Conservation (phyloP, 1,284 basidiomycete species). For the Fistulinella cinereoalba region DNA sequence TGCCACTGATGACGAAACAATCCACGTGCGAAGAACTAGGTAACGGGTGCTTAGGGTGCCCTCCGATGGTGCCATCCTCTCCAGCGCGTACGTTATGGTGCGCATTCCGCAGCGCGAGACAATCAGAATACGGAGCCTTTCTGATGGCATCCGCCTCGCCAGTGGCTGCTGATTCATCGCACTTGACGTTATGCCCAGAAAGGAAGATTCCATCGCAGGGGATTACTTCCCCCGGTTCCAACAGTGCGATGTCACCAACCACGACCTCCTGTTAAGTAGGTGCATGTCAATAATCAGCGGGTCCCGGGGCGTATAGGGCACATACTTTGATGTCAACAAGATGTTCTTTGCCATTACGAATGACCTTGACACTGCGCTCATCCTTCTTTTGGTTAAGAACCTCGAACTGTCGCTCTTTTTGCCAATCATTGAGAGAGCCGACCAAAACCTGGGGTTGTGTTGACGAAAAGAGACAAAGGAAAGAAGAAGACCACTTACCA, state of each 20-base stretch:
- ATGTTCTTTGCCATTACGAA: constrained; percentile 79
- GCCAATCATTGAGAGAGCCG: constrained; percentile 91
- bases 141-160: constrained; percentile 96
- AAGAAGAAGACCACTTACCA: constrained; percentile 48
- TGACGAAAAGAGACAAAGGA: constrained; percentile 2
- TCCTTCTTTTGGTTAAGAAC: constrained; percentile 94
- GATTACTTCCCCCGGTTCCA: constrained; percentile 95
- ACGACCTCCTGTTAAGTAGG: constrained; percentile 66
- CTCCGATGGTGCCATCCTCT: constrained; percentile 23
- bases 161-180: constrained; percentile 95
- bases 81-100: constrained; percentile 19
- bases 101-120: constrained; percentile 46
- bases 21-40: constrained; percentile 61
- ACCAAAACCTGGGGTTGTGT: constrained; percentile 63
- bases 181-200: constrained; percentile 89
- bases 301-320: not conserved
- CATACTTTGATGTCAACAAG: constrained; percentile 77
- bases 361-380: constrained; percentile 89
- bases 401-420: constrained; percentile 96
- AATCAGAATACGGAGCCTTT: constrained; percentile 82
- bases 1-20: constrained; percentile 93
- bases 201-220: constrained; percentile 96
- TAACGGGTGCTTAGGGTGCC: constrained; percentile 18
- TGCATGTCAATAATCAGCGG: not conserved
- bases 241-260: constrained; percentile 88